Conservation (phyloP, 495 filamentous ascomycete species). For the Penicillium steckii region DNA sequence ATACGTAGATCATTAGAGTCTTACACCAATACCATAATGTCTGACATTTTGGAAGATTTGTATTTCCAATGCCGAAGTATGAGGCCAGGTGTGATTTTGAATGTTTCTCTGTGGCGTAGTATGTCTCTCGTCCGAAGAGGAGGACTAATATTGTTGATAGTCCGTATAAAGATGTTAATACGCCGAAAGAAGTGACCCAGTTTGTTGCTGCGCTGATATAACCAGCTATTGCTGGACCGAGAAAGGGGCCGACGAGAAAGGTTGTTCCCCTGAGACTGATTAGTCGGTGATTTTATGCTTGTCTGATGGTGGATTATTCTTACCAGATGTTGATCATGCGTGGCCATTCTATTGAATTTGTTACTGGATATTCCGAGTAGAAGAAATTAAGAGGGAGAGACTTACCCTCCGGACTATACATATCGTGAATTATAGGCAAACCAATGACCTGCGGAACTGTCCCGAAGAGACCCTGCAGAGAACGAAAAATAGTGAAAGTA, state of each 20-base stretch:
- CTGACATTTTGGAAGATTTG: conserved; percentile 22
- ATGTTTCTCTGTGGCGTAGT: conserved; percentile 31
- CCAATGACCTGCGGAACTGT: conserved; percentile 48
- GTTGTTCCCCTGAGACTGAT: conserved; percentile 33
- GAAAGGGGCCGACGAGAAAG: conserved; percentile 45
- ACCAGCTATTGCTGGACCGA: conserved; percentile 45
- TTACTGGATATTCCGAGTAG: neutral
- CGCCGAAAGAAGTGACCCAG: conserved; percentile 46
- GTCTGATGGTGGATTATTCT: neutral
- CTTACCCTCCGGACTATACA: conserved; percentile 42
- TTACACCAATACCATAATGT: conserved; percentile 24
- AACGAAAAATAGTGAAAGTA: conserved; percentile 48
- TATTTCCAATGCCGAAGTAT: conserved; percentile 52
- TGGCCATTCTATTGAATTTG: conserved; percentile 33
- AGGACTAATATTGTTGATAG: conserved; percentile 42
- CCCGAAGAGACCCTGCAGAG: conserved; percentile 52
- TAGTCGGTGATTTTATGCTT: neutral
- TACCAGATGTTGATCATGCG: conserved; percentile 51
- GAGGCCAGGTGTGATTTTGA: conserved; percentile 24
- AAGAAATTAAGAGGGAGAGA: neutral
- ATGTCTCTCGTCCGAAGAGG: conserved; percentile 48
- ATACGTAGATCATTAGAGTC: conserved; percentile 30
- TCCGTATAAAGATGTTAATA: conserved; percentile 46
- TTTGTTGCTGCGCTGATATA: conserved; percentile 34
- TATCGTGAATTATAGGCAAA: conserved; percentile 45